Evolutionary conservation across 352 stramenopile species (phyloP), one percentile per base, ranked within the genome.

Genomic region (Globisporangium yorkense): DNA sequence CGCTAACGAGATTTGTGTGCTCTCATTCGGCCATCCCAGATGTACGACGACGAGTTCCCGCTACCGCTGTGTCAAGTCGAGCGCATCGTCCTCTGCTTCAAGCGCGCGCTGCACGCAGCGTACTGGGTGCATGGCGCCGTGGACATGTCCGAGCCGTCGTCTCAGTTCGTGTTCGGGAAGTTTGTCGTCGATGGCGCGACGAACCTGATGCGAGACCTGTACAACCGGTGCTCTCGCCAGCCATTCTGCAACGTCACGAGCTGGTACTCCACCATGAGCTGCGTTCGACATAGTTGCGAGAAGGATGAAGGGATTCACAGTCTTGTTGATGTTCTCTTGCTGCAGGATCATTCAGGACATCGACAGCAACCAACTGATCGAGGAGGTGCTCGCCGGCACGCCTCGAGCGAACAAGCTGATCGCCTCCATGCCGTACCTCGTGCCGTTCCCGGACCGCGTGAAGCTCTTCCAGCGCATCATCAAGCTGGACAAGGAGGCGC

Each of bases 191-290:
- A 86, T 40, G 54, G 65, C 13, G 77, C 73, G 6, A 84, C 79
- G n/a, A 63, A 66, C 4, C 61, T 92, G 33, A 70, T 92, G 66
- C 64, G 70, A 18, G 62, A 81, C 45, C 54, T 94, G 5, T 90
- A 92, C 61, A 80, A 77, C 56, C 77, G 82, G 33, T 89, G 77
- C 50, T 86, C 79, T 41, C 76, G 84, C 0, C 61, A 77, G 24
- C 80, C 81, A 3, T 87, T 91, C 63, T 89, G 76, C 66, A 88
- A 83, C 49, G 79, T 87, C 53, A 81, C 73, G 16, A 87, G 71
- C 58, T 94, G 84, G 84, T 87, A 70, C 18, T 24, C 21, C 21
- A 24, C 21, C 21, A 24, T 24, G 21, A 24, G 21, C 21, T 24
- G 0, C 21, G 21, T 24, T 24, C 21, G 21, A 24, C 21, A 24